These are phyloP conservation scores for Podochytrium sp. DNA, from an alignment of 192 early-diverging fungal species.

Conservation along the genomic window DNA sequence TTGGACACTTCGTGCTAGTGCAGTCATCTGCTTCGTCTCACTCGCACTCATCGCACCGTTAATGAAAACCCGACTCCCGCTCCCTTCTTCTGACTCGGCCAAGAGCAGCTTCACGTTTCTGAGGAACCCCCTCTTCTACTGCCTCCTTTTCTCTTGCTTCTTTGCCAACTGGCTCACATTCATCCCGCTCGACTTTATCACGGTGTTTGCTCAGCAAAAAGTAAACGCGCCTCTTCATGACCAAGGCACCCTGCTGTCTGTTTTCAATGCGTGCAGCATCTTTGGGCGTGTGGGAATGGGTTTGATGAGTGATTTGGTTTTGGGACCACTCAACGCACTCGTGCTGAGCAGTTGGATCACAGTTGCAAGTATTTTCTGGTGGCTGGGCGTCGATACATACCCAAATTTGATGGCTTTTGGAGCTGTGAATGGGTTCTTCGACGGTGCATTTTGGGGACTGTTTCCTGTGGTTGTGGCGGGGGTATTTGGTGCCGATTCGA, in stretches of 20 bases:
- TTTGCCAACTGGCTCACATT: conserved; percentile 38
- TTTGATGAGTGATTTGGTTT: conserved; percentile 55
- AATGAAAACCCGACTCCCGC: conserved; percentile 7
- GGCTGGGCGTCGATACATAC: background rate
- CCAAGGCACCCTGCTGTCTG: conserved; percentile 42
- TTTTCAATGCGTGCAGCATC: conserved; percentile 67
- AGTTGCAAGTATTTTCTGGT: conserved; percentile 19
- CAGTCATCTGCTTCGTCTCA: conserved; percentile 34
- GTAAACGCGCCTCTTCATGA: background rate
- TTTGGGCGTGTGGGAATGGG: conserved; percentile 69
- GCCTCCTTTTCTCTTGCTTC: conserved; percentile 24
- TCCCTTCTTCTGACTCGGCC: background rate
- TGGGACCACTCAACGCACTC: conserved; percentile 69
- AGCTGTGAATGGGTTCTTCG: conserved; percentile 8
- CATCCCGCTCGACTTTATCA: conserved; percentile 6
- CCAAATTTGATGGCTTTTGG: background rate
- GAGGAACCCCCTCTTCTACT: background rate
- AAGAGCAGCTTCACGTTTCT: conserved; percentile 19
- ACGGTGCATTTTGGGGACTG: conserved; percentile 22
- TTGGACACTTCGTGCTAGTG: conserved; percentile 74
- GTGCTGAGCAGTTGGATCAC: conserved; percentile 44
- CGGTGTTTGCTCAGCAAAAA: background rate
- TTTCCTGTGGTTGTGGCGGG: conserved; percentile 38
- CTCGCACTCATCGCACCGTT: conserved; percentile 36
- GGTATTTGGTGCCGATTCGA: background rate